A percentile compares a stretch with the other conserved stretches of the same genome.
phyloP scores from a whole-genome alignment of 2,329 filamentous ascomycete genomes.

The Apiospora pterosperma region DNA sequence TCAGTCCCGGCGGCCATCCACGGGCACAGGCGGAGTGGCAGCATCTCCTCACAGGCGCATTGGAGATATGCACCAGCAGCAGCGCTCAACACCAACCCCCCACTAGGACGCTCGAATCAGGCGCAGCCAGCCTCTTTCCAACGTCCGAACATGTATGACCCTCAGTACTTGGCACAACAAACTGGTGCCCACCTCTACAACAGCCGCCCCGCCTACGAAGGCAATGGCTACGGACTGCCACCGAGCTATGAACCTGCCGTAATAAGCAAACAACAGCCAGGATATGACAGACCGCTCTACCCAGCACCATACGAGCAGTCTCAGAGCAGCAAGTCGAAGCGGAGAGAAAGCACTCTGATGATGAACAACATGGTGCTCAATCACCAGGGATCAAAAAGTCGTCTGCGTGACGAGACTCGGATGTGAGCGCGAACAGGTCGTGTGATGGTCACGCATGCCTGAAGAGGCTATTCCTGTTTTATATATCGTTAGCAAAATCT shows the following conservation, averaged over 20 bases:
- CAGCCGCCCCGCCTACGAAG: conserved; percentile 43
- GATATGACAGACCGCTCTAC: conserved; percentile 24
- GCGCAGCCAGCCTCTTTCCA: conserved; percentile 9
- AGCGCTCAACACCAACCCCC: conserved; percentile 49
- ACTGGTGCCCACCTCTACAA: conserved; percentile 22
- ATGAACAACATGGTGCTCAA: conserved; percentile 46
- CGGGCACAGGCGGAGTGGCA: conserved; percentile 44
- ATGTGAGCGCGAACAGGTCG: conserved; percentile 17
- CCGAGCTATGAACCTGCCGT: conserved; percentile 29
- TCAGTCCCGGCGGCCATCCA: conserved; percentile 45
- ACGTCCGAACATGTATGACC: conserved; percentile 39
- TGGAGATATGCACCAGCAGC: conserved; percentile 32
- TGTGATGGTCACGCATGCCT: neutral
- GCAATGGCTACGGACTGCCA: conserved; percentile 29
- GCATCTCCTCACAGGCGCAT: conserved; percentile 49
- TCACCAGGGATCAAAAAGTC: conserved; percentile 49
- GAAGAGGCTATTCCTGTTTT: neutral
- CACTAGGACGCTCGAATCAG: conserved; percentile 10
- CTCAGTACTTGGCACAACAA: conserved; percentile 37
- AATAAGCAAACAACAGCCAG: conserved; percentile 33
- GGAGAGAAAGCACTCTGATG: conserved; percentile 61
- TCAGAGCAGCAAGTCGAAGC: conserved; percentile 36
- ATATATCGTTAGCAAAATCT: neutral
- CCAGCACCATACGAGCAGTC: conserved; percentile 23
- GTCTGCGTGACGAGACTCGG: conserved; percentile 52